Base-by-base conservation (phyloP, 1,284 basidiomycete species). In the Cerrena zonata region DNA sequence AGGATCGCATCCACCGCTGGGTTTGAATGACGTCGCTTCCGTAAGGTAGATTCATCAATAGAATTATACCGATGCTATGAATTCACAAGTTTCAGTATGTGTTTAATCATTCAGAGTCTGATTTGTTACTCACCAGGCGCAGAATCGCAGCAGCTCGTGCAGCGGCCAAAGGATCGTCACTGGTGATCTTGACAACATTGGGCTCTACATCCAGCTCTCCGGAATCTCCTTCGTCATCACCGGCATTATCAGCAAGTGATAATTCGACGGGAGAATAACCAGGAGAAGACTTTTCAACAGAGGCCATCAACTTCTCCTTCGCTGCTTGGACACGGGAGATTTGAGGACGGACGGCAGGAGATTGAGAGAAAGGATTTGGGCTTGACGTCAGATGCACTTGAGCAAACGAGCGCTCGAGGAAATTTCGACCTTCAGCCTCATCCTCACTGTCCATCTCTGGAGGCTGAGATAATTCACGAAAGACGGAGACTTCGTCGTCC, bases 141-240 rank as follows among this genome's bases (percentile, higher is more conserved):
- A 94, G 72, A 55, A 94, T 92, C 0, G 91, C 92, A 19, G 89
- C 91, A n/a, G 91, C 91, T 44, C 89, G 73, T 4, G 91, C 91
- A 43, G 91, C 92, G 11, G 88, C 89, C 52, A 76, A 74, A 0
- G 91, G 89, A 64, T 94, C 87, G 12, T 80, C 76, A 50, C 87
- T 90, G 1, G 84, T 84, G 55, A 94, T 87, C 68, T 90, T 86
- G 55, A 94, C 72, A 7, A 82, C 69, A 5, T 66, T 64, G n/a
- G 69, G 66, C 34, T 70, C 76, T 27, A 72, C 63, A 39, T 75
- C 73, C 5, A 61, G 75, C 30, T 69, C 63, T 7, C 69, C 71
- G 12, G 48, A 58, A 11, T 65, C 63, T 3, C 59, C 63, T 1
- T 71, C 69, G 13, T 69, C 69, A 22, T 42, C 41, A 34, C 30